Conservation (phyloP, 2,329 filamentous ascomycete genomes). For the Paecilomyces dactylethromorphus region DNA sequence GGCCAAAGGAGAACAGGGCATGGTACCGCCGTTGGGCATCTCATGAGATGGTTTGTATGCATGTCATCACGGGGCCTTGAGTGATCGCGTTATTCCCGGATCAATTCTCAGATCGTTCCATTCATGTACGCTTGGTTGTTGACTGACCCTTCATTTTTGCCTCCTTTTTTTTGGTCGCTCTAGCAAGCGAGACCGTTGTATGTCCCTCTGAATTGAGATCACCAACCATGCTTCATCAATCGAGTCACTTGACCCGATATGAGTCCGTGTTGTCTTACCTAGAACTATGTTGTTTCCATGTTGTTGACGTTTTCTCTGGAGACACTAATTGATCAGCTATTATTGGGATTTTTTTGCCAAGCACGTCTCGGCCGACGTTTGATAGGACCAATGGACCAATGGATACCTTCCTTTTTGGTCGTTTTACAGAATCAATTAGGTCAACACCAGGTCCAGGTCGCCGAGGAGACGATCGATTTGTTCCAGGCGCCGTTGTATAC, state of each 20-base stretch:
- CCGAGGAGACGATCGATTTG: background rate
- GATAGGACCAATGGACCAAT: background rate
- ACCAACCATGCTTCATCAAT: background rate
- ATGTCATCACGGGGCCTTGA: background rate
- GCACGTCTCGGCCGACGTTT: no score
- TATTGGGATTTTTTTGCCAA: background rate
- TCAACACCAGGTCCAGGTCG: background rate
- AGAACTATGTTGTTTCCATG: background rate
- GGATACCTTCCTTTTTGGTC: background rate
- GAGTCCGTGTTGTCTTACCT: background rate
- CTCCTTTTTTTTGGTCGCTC: background rate
- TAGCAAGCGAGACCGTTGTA: background rate
- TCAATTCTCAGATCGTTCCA: background rate
- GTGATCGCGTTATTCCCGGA: background rate
- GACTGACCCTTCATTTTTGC: background rate
- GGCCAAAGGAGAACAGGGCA: slow-evolving; percentile 70
- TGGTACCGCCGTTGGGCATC: slow-evolving; percentile 72
- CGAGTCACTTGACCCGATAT: background rate
- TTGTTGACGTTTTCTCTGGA: background rate
- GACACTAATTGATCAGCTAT: background rate
- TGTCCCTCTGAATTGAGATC: background rate
- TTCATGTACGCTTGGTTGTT: slow-evolving; percentile 1
- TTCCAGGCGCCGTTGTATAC: background rate
- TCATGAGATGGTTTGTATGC: slow-evolving; percentile 38
- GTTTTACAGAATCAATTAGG: background rate